Evolutionary conservation across 768 basidiomycete genomes (phyloP).

Genomic region (Termitomyces sp.): DNA sequence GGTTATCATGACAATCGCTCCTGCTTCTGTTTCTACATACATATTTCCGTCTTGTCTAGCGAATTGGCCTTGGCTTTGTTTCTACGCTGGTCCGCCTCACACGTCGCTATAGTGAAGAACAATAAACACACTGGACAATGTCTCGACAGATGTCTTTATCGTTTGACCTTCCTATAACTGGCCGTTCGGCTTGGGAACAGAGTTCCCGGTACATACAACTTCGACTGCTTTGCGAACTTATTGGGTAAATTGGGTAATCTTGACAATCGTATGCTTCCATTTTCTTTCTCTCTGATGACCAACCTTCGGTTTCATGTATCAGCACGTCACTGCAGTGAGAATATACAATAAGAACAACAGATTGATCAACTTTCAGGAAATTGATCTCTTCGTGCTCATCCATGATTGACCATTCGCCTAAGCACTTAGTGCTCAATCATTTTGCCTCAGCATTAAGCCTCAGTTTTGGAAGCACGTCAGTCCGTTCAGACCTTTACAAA

Average conservation of each 20-base stretch:
- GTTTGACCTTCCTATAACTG: neutral
- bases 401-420: too few relatives aligned
- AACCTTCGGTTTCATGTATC: neutral
- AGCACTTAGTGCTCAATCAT: too few relatives aligned
- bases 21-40: neutral
- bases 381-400: neutral
- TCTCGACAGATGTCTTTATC: neutral
- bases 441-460: too few relatives aligned
- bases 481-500: neutral
- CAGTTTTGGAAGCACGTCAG: neutral
- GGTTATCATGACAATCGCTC: neutral
- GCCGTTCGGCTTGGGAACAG: neutral
- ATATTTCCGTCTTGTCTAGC: neutral
- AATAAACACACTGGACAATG: neutral
- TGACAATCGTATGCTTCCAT: neutral
- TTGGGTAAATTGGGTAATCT: neutral
- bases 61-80: neutral
- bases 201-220: neutral
- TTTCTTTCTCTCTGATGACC: neutral
- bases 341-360: neutral
- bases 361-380: neutral
- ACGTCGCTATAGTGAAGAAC: neutral
- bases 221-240: neutral
- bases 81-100: too few relatives aligned
- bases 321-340: neutral